A percentile compares a stretch with the other conserved stretches of the same genome.
Conservation (phyloP, 352 stramenopile genomes). For the Phytophthora tubulina region DNA sequence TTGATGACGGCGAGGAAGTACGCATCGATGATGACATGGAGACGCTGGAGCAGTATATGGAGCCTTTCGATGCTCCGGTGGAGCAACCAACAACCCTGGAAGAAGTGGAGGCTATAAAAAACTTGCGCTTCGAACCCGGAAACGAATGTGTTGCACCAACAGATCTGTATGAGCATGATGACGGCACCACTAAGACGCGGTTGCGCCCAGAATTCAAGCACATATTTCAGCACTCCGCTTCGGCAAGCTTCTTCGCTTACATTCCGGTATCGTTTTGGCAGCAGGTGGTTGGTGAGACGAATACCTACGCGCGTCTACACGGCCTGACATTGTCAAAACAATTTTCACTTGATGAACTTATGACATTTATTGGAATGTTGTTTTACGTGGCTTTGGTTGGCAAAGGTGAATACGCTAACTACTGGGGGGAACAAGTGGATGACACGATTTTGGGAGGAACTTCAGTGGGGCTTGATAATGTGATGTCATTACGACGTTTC, state of each 20-base stretch:
- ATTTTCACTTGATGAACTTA: too few relatives aligned
- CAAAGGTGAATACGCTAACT: constrained; percentile 45
- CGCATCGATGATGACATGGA: constrained; percentile 1
- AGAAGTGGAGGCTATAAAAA: constrained; percentile 10
- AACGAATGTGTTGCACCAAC: not conserved
- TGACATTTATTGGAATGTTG: constrained; percentile 13
- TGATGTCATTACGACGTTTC: constrained; percentile 37
- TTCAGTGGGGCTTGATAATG: constrained; percentile 10
- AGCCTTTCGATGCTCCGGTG: constrained; percentile 7
- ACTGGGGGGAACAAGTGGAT: constrained; percentile 39
- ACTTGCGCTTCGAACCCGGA: constrained; percentile 20
- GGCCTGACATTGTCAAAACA: constrained; percentile 3
- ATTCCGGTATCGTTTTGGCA: constrained; percentile 41
- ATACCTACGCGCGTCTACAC: constrained; percentile 12
- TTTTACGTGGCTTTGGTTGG: constrained; percentile 28
- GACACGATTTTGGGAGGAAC: constrained; percentile 17
- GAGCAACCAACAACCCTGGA: not conserved
- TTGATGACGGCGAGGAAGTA: constrained; percentile 15
- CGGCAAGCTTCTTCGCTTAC: constrained; percentile 36
- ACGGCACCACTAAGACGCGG: constrained; percentile 18
- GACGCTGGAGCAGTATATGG: not conserved
- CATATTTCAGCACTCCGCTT: constrained; percentile 35
- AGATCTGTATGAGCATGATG: constrained; percentile 8
- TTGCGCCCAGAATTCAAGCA: constrained; percentile 19
- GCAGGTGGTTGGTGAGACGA: constrained; percentile 30